Base-by-base conservation (phyloP, 2,329 filamentous ascomycete genomes). In the Diaporthe sp. region DNA sequence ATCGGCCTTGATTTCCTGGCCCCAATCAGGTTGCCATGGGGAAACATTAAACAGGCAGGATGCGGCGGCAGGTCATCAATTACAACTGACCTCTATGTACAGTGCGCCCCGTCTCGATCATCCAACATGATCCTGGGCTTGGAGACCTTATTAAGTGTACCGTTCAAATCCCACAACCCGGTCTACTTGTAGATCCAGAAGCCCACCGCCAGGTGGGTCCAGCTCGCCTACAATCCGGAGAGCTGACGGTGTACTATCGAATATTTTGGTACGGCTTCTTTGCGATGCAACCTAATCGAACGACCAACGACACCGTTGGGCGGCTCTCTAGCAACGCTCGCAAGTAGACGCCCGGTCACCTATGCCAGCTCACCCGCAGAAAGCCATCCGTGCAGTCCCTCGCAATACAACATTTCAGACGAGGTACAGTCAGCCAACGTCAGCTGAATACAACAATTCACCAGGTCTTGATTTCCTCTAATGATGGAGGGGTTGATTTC, bases 71-170 rank as follows among this genome's bases (percentile, higher is more conserved):
- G 34, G 65, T 34, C 34, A 55, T 53, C 51, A 42, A 69, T 55
- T 39, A 28, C 34, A 69, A n/a, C 37, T 39, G 31, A 39, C n/a
- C 12, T 53, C 17, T 39, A 4, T 42, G 34, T 69, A 55, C 49
- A 37, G 28, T 51, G 44, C 12, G 49, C 34, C 42, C 44, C 13
- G 42, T 22, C 49, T 42, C 34, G 65, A 69, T 69, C 15, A 28
- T 37, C 31, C 34, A 39, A 25, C 19, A 13, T 42, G n/a, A 55
- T 34, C 65, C 65, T 39, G 46, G 49, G 15, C 49, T 55, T 28
- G 65, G 49, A 19, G 13, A 42, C 65, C 49, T 69, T 55, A 55
- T 42, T 69, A 69, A 69, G 65, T 69, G 49, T 69, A 55, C 65
- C 65, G 65, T 42, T 34, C 49, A 69, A 69, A 42, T 69, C 49